Conservation (phyloP, 208 protist species). For the Borovskyia barvae region DNA sequence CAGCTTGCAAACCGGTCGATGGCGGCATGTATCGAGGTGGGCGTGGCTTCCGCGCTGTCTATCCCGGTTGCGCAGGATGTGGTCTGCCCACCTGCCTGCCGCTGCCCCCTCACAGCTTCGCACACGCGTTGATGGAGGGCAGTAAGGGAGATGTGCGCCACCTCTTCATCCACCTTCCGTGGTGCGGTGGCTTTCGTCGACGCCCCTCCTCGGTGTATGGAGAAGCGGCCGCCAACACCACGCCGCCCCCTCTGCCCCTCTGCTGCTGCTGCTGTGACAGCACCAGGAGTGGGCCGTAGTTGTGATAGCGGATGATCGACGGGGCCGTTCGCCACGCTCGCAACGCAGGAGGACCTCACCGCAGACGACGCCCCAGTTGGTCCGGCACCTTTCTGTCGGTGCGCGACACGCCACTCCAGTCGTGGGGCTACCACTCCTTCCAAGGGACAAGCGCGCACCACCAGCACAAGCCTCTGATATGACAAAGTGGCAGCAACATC, state of each 20-base stretch:
- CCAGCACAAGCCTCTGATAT: conserved; percentile 29
- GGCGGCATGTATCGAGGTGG: not conserved
- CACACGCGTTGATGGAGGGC: conserved; percentile 8
- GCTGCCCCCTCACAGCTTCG: not conserved
- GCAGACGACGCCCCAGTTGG: not conserved
- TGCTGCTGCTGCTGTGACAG: not conserved
- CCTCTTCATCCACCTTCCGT: conserved; percentile 5
- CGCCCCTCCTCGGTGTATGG: not conserved
- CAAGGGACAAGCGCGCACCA: conserved; percentile 34
- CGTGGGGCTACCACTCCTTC: conserved; percentile 6
- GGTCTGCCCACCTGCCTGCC: not conserved
- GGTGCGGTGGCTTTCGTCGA: not conserved
- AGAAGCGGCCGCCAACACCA: no score
- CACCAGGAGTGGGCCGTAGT: no score
- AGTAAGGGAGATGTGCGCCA: not conserved
- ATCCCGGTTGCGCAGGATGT: not conserved
- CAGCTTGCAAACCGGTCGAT: not conserved
- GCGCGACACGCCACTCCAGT: conserved; percentile 19
- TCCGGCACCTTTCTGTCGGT: not conserved
- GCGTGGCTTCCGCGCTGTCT: not conserved
- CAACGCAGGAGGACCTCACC: not conserved
- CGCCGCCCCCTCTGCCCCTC: no score
- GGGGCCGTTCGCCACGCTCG: not conserved
- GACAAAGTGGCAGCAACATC: not conserved
- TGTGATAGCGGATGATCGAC: no score